Evolutionary conservation across 768 basidiomycete genomes (phyloP).

Genomic region (Hirschioporus abietinus): DNA sequence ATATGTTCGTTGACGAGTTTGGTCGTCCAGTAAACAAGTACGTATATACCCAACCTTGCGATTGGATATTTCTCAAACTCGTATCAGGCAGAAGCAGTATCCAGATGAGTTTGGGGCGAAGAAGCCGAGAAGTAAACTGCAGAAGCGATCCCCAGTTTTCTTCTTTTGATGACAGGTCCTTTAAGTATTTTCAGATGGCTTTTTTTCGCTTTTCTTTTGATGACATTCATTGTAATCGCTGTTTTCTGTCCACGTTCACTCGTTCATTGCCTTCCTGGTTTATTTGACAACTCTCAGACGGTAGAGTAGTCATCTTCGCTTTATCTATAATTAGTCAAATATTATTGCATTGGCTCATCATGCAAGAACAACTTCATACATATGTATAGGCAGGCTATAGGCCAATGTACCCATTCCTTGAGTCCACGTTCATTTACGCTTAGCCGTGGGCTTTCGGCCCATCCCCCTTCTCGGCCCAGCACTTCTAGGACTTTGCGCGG

Average conservation of each 20-base stretch:
- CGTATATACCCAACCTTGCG: background rate
- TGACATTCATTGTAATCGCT: no score
- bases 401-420: background rate
- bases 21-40: background rate
- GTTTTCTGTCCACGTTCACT: no score
- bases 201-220: no score
- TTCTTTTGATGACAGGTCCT: background rate
- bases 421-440: background rate
- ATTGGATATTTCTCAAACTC: background rate
- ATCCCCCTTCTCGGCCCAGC: background rate
- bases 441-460: background rate
- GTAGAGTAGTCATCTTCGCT: conserved; percentile 9
- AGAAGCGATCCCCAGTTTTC: background rate
- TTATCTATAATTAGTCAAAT: conserved; percentile 1
- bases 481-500: conserved; percentile 23
- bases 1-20: background rate
- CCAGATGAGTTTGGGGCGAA: background rate
- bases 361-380: no score
- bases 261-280: no score
- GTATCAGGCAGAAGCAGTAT: background rate
- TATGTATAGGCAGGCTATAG: background rate
- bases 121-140: background rate
- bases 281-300: conserved; percentile 5
- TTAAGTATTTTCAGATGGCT: background rate
- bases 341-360: no score